Evolutionary conservation across 2,329 filamentous ascomycete species (phyloP), one percentile per base, ranked within the genome.

Genomic region (Penicillium sp.): DNA sequence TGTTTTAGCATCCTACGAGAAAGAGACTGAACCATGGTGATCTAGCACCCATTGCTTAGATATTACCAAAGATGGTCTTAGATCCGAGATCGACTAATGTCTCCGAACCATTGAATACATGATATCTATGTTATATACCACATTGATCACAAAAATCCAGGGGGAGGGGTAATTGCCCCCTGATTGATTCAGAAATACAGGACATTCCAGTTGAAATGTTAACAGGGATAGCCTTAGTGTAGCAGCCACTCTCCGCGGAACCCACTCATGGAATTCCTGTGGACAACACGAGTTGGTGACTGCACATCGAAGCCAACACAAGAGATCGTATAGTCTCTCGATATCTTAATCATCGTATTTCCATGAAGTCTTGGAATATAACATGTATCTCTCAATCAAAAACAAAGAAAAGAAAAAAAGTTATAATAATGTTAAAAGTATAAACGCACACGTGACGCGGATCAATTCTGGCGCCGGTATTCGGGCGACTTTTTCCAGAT

Each of bases 401-500:
- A 13, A 1, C 19, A 6, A 22, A 5, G 11, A 13, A 21, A 37
- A 19, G 8, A 19, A 3, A 39, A 10, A 39, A 39, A n/a, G 10
- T 39, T 19, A 19, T n/a, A 26, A 49, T 26, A 45, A 39, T 39
- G 26, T 44, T 3, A 52, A 52, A 43, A 49, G 13, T 21, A 14
- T 2, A 29, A 45, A 14, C 21, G 13, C n/a, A 45, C 64, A 66
- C 62, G 64, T 66, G 64, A 48, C 5, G 11, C 58, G 62, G 64
- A 59, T 56, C 55, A 59, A 58, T 49, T 47, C 31, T 45, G 33
- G 48, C 49, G 42, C 58, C 59, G 50, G 37, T 24, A 26, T 37
- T 59, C 61, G 45, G 57, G 42, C 45, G 45, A 60, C 59, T 64
- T 65, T 66, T 64, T 59, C 48, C 52, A 42, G 47, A 35, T 43